Percentiles rank a stretch among this genome's conserved stretches.
Evolutionary conservation across 768 basidiomycete species (phyloP).

Genomic region (Amanita phalloides): DNA sequence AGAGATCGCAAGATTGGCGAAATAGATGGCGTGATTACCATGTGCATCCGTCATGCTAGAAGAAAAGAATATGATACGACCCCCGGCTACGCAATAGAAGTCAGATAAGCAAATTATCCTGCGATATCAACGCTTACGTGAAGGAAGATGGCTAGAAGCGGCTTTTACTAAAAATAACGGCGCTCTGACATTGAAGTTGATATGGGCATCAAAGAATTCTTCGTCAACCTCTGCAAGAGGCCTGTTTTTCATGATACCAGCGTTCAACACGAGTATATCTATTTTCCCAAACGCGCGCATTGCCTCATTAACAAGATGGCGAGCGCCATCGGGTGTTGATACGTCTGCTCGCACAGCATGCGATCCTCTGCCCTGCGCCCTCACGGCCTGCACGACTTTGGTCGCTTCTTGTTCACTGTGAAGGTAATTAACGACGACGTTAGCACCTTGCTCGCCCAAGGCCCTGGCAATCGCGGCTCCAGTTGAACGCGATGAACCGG

Average conservation of each 20-base stretch:
- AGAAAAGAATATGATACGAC: slow-evolving; percentile 49
- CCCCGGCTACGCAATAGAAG: slow-evolving; percentile 25
- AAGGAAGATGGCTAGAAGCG: slow-evolving; percentile 29
- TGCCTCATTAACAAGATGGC: slow-evolving; percentile 35
- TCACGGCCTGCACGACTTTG: slow-evolving; percentile 36
- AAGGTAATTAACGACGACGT: slow-evolving; percentile 48
- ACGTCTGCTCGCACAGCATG: slow-evolving; percentile 45
- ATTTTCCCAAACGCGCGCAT: slow-evolving; percentile 37
- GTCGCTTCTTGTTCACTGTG: slow-evolving; percentile 28
- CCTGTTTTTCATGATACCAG: slow-evolving; percentile 44
- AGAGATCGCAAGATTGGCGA: neutral
- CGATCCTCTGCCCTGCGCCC: slow-evolving; percentile 29
- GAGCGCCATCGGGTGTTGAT: slow-evolving; percentile 34
- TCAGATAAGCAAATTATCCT: neutral
- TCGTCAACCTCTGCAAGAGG: slow-evolving; percentile 41
- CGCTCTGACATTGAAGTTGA: slow-evolving; percentile 48
- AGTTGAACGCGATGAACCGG: slow-evolving; percentile 50
- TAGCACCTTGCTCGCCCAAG: slow-evolving; percentile 46
- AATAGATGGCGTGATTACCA: slow-evolving; percentile 13
- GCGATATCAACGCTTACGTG: slow-evolving; percentile 22
- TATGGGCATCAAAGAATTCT: slow-evolving; percentile 37
- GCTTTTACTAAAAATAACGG: slow-evolving; percentile 45
- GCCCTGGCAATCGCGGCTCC: slow-evolving; percentile 44
- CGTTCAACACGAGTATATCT: slow-evolving; percentile 51
- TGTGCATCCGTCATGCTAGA: slow-evolving; percentile 35